Percentiles rank a stretch among this genome's conserved stretches.
Conservation (phyloP, 805 yeast species). For the Lipomyces japonicus region DNA sequence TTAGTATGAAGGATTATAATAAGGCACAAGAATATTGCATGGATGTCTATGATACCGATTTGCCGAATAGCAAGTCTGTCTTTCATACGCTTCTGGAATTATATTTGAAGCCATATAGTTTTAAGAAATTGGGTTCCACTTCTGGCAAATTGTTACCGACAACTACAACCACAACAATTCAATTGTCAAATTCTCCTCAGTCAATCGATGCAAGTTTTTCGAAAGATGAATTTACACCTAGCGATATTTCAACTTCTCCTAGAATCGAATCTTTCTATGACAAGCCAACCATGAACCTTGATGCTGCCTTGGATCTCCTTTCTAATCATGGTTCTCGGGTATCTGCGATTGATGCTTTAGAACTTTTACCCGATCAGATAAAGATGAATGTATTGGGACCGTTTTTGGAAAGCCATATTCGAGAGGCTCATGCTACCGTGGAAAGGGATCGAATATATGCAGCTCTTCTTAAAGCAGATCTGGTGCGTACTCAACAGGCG, state of each 20-base stretch:
- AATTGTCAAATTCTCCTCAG: neutral
- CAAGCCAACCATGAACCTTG: constrained; percentile 35
- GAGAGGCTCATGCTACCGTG: constrained; percentile 42
- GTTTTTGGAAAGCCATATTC: constrained; percentile 47
- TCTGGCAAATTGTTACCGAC: too few relatives aligned
- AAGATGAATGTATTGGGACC: constrained; percentile 44
- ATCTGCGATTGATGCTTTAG: constrained; percentile 46
- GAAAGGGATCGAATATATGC: constrained; percentile 44
- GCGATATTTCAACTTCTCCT: neutral
- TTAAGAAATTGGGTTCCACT: neutral
- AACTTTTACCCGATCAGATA: constrained; percentile 50
- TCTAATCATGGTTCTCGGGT: constrained; percentile 48
- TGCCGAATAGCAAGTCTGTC: constrained; percentile 44
- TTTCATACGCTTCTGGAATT: constrained; percentile 47
- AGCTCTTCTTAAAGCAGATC: constrained; percentile 53
- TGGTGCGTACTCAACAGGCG: constrained; percentile 46
- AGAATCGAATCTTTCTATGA: neutral
- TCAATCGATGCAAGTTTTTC: neutral
- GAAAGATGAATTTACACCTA: neutral
- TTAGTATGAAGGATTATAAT: constrained; percentile 52
- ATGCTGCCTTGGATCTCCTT: constrained; percentile 43
- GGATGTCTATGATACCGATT: constrained; percentile 43
- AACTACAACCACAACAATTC: neutral
- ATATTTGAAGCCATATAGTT: constrained; percentile 33
- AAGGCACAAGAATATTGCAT: constrained; percentile 63